phyloP scores from a whole-genome alignment of 495 filamentous ascomycete species.

The Lasiosphaeris hirsuta region DNA sequence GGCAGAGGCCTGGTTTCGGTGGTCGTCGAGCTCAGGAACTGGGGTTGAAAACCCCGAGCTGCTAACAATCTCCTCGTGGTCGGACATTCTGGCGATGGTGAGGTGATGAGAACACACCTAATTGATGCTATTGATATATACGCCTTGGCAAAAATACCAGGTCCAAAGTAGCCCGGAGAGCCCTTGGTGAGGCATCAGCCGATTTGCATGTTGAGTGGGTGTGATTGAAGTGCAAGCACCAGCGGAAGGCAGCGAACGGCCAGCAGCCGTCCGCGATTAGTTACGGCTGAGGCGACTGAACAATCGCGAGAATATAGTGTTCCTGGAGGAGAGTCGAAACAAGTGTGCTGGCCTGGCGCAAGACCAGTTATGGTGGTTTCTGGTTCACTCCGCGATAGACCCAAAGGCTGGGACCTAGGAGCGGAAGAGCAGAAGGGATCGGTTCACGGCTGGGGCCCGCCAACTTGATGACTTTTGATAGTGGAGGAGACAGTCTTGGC shows the following conservation, averaged over 20 bases:
- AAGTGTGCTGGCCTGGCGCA: conserved; percentile 17
- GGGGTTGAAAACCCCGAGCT: conserved; percentile 66
- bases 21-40: conserved; percentile 87
- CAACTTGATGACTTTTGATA: conserved; percentile 74
- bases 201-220: conserved; percentile 31
- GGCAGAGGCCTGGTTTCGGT: conserved; percentile 73
- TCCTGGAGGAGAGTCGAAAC: conserved; percentile 10
- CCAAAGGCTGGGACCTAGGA: conserved; percentile 86
- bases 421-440: conserved; percentile 85
- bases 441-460: conserved; percentile 76
- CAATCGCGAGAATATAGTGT: neutral
- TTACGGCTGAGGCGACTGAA: conserved; percentile 9
- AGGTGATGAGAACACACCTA: neutral
- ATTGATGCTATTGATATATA: conserved; percentile 10
- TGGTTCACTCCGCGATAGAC: conserved; percentile 94
- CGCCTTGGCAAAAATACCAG: conserved; percentile 7
- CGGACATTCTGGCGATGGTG: conserved; percentile 49
- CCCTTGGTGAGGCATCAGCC: conserved; percentile 24
- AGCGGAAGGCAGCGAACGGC: conserved; percentile 42
- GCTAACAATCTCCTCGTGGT: conserved; percentile 46
- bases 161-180: conserved; percentile 25
- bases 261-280: conserved; percentile 34
- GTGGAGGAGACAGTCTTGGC: neutral
- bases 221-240: conserved; percentile 25
- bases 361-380: conserved; percentile 92